Conservation (phyloP, 768 basidiomycete species). For the Pleurotus cornucopiae region DNA sequence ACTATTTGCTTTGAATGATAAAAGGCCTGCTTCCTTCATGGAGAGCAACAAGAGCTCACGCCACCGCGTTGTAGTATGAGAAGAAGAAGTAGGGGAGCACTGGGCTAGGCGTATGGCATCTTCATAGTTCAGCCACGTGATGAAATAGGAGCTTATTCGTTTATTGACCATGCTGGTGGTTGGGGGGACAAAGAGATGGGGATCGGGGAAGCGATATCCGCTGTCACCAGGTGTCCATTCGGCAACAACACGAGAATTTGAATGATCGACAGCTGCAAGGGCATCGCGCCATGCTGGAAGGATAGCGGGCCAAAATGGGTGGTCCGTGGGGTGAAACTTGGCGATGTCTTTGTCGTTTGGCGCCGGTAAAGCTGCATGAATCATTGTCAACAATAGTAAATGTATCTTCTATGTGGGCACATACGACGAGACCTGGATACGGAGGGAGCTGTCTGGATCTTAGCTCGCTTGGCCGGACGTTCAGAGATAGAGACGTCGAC, state of each 20-base stretch:
- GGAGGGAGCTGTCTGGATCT: too few species aligned
- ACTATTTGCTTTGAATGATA: too few species aligned
- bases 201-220: slow-evolving; percentile 1
- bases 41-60: not conserved
- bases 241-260: not conserved
- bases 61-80: not conserved
- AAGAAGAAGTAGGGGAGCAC: not conserved
- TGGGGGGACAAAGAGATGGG: not conserved
- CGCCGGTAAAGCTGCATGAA: too few species aligned
- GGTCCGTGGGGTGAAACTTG: not conserved
- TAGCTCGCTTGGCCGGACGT: too few species aligned
- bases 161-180: not conserved
- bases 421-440: not conserved
- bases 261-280: not conserved
- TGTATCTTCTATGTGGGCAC: not conserved
- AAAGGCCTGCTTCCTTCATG: too few species aligned
- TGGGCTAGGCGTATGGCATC: not conserved
- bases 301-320: not conserved
- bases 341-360: too few species aligned
- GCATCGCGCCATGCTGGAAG: not conserved
- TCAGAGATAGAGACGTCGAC: too few species aligned
- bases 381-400: too few species aligned
- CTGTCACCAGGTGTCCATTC: not conserved
- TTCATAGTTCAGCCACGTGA: not conserved
- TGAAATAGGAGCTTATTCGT: not conserved